Evolutionary conservation across 1,139 yeast species (phyloP).

Genomic region (Pichia cactophila): DNA sequence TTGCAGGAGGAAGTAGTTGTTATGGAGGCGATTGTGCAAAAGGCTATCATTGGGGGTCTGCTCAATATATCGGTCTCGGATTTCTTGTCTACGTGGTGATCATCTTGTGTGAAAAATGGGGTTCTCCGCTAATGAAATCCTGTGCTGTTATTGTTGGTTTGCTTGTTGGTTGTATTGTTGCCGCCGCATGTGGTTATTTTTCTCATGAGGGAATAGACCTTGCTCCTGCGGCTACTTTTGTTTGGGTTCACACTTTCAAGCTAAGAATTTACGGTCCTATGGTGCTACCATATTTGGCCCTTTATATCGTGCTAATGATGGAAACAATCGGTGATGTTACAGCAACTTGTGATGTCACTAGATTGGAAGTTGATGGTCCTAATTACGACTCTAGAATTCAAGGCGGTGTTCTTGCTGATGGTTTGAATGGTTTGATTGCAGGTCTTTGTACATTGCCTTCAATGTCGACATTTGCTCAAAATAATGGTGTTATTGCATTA

Average conservation of each 20-base stretch:
- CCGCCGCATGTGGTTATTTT: slow-evolving; percentile 85
- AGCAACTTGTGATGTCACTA: slow-evolving; percentile 84
- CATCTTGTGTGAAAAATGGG: slow-evolving; percentile 72
- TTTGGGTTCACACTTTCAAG: slow-evolving; percentile 82
- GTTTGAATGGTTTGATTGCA: slow-evolving; percentile 61
- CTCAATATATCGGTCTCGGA: slow-evolving; percentile 78
- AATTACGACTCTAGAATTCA: slow-evolving; percentile 77
- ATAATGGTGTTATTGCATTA: slow-evolving; percentile 85
- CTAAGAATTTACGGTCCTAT: slow-evolving; percentile 73
- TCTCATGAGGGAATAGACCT: slow-evolving; percentile 43
- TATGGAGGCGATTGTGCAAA: slow-evolving; percentile 32
- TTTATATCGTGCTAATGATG: slow-evolving; percentile 74
- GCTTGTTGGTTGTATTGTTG: slow-evolving; percentile 81
- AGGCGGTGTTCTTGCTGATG: slow-evolving; percentile 87
- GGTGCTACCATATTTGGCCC: slow-evolving; percentile 75
- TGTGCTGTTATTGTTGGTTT: slow-evolving; percentile 85
- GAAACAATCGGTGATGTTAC: slow-evolving; percentile 92
- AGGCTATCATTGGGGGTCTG: slow-evolving; percentile 75
- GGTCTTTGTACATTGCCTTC: slow-evolving; percentile 76
- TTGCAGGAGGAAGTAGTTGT: slow-evolving; percentile 87
- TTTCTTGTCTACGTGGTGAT: slow-evolving; percentile 72
- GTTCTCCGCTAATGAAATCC: slow-evolving; percentile 91
- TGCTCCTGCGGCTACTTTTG: slow-evolving; percentile 80
- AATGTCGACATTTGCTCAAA: slow-evolving; percentile 88
- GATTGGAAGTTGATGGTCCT: slow-evolving; percentile 75